Base-by-base conservation (phyloP, 2,329 filamentous ascomycete genomes). In the Rhinocladiella mackenziei region DNA sequence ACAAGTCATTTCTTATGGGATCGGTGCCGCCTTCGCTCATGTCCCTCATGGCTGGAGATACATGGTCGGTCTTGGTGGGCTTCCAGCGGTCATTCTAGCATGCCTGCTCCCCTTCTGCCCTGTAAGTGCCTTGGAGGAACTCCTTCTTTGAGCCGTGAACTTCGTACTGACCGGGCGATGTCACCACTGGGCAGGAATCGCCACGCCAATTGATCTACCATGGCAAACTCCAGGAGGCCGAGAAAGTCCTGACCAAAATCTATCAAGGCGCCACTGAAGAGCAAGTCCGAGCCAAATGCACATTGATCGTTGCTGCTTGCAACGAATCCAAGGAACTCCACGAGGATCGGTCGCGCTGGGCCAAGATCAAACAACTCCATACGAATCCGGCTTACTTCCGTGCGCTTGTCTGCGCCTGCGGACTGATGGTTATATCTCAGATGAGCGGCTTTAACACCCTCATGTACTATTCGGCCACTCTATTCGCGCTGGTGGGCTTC, bases 401-500 rank as follows among this genome's bases (percentile, higher is more conserved):
- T 46, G 89, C 91, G 0, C 65, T 96, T 60, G 76, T 77, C 1
- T 92, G 95, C 61, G 88, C 89, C 1, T 94, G 89, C 65, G 76
- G 92, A 54, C 72, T 96, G 2, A 89, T 95, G 61, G 87, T 82
- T 0, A 70, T 94, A 5, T 89, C 96, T 65, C 91, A 97, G 63
- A 74, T 94, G 1, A 92, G 85, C 58, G 89, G 86, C 1, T 91
- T 92, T 65, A 94, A 94, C 67, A 89, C 85, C 7, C 72, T 94
- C 17, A 94, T 94, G 87, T 94, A 94, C 65, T 94, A 88, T 61
- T 88, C 85, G 0, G 84, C 84, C 2, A 89, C 85, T 4, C 86
- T 91, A 14, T 91, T 91, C 61, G 76, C 77, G 2, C 73, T 88
- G 26, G 75, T 94, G 1, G 84, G 84, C 1, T 94, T 94, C 62